Base-by-base conservation (phyloP, 306 rosid genomes). In the Castanea sativa region DNA sequence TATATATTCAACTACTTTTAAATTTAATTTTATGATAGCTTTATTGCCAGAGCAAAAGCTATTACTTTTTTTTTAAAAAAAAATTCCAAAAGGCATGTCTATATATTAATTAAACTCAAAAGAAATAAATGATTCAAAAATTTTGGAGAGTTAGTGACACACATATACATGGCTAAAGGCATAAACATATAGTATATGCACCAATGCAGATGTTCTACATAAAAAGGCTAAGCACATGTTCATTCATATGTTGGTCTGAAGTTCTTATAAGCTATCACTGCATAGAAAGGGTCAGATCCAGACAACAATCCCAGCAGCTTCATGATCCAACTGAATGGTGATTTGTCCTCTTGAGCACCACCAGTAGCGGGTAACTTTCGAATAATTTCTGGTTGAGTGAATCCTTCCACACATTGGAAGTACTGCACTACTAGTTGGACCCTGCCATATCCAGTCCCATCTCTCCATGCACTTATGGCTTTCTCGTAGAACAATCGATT, bases 401-500 rank as follows among this genome's bases (percentile, higher is more conserved):
- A 94, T 27, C 97, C 97, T 79, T 90, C 93, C 25, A 92, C 88
- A 6, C 91, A 84, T 81, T 92, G 97, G 63, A 90, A 92, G 83
- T 94, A 94, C 74, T 92, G 97, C 79, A 92, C 89, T 52, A 92
- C 98, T 74, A 92, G 80, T 68, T 82, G 92, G 14, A 86, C 86
- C 78, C 97, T 85, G 65, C 97, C 89, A 71, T 90, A 92, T 10
- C 78, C 93, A 23, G 73, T 90, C 16, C 89, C 96, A 35, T 92
- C 98, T 71, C 96, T 87, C 98, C 98, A 92, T 43, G 89, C 90
- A 56, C 83, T 83, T 76, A 88, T 81, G 64, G 94, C 98, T 85
- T 92, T 94, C 85, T 89, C 98, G 67, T 92, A 92, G 80, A 94
- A 94, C 93, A 94, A 81, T 79, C 96, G 85, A 78, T 92, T 90